A percentile compares a stretch with the other conserved stretches of the same genome.
Evolutionary conservation across 805 yeast species (phyloP).

Genomic region (Saturnispora mendoncae): DNA sequence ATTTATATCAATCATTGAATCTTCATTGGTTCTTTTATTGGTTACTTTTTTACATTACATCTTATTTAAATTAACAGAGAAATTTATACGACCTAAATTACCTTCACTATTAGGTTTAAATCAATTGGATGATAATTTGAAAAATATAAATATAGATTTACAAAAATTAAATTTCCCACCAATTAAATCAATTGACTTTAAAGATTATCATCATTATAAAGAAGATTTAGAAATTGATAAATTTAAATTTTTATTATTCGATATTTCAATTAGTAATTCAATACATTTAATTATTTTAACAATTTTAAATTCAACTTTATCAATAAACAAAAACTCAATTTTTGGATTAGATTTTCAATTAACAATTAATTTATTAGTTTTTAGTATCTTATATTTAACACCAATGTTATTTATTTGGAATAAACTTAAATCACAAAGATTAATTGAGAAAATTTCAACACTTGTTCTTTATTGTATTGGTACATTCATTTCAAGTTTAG

Average conservation of each 20-base stretch:
- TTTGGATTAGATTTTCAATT: background rate
- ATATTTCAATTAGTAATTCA: slow-evolving; percentile 2
- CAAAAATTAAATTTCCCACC: background rate
- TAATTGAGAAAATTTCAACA: background rate
- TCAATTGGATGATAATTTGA: background rate
- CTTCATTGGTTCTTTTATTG: background rate
- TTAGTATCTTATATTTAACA: background rate
- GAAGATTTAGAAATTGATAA: no score
- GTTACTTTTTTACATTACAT: background rate
- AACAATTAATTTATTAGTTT: background rate
- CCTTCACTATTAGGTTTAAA: slow-evolving; percentile 1
- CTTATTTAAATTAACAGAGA: background rate
- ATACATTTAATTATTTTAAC: slow-evolving; percentile 1
- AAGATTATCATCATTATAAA: no score
- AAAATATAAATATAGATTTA: background rate
- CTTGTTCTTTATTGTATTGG: background rate
- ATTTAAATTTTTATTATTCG: background rate
- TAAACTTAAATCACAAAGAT: background rate
- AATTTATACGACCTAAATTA: background rate
- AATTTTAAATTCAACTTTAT: background rate
- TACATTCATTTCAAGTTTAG: background rate
- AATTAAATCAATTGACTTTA: background rate
- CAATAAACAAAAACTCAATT: background rate
- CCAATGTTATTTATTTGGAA: slow-evolving; percentile 4
- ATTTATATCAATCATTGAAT: background rate